Evolutionary conservation across 225 moss, liverwort and hornwort genomes (phyloP), one percentile per base, ranked within the genome.

Genomic region (Pseudoscleropodium purum): DNA sequence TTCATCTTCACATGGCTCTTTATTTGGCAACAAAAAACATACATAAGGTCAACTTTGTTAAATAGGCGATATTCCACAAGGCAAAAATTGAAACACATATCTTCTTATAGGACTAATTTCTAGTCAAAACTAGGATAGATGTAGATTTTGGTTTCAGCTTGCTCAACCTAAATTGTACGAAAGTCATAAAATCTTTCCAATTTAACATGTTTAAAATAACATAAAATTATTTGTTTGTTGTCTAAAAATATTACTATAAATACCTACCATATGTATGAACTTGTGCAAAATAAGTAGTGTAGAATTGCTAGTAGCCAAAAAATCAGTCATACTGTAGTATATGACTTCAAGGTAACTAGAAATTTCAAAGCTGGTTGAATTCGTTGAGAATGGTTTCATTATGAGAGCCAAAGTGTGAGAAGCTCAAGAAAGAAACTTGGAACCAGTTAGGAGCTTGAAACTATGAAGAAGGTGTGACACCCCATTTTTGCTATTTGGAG

Each of bases 151-250:
- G 3, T 73, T 41, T 43, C 2, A 73, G 0, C 5, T 3, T 1
- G 0, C 0, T 9, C 0, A 2, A 0, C 27, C 5, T 3, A 2
- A 72, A 72, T 5, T 2, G 0, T 26, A 25, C 0, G 5, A 15
- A 70, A 25, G 5, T 25, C 24, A 70, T 72, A 3, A 43, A 73
- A 26, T 43, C 17, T 29, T 2, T 0, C 73, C 16, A 43, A 29
- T 73, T 43, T 73, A 43, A 43, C 1, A 3, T 16, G 17, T 2
- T 43, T 29, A 17, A 45, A 6, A 7, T 45, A 6, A 2, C 30
- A 74, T 16, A 17, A 17, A 74, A 30, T 49, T 33, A 33, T 75
- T 33, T 49, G 33, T 75, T 1, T 33, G 2, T 2, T 76, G 0
- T 33, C 7, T 11, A 18, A 49, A 30, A 75, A 4, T 31, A 49